Base-by-base conservation (phyloP, 1,139 yeast species). In the Debaryomycetaceae sp. region DNA sequence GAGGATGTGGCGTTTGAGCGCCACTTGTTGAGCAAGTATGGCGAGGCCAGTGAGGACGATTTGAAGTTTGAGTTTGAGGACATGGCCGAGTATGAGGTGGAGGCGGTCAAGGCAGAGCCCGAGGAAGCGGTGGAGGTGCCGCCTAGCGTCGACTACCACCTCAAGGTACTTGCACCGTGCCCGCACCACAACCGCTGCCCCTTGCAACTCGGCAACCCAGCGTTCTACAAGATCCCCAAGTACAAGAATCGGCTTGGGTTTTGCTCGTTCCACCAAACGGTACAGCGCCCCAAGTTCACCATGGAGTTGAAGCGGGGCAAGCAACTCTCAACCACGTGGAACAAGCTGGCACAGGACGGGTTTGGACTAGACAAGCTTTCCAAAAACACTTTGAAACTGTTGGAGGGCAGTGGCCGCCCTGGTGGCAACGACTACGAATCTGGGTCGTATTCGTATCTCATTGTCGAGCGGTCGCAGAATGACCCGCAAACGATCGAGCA, bases 131-230 rank as follows among this genome's bases (percentile, higher is more conserved):
- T n/a, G 16, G 20, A 16, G 16, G 29, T 4, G 4, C n/a, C n/a
- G n/a, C n/a, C n/a, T 9, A 6, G 16, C 44, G 60, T 63, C 3
- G 70, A 69, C 41, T 79, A 70, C 45, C 78, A 79, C 42, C 45
- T 83, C 26, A 70, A 69, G 32, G 69, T 89, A 8, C 48, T 91
- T 18, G 96, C 96, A 0, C 98, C 98, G 3, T 91, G 97, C 50
- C 60, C 94, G 0, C 97, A 91, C 52, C 96, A 88, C 46, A 75
- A 80, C 18, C 73, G 66, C 43, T 89, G 97, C 48, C 97, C 98
- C 0, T 60, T 91, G 34, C 96, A 88, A 51, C 68, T 78, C 19
- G 79, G 81, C 10, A 83, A 81, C 37, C 86, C 89, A 5, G 76
- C 76, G 26, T 78, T 69, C 42, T 82, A 81, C 46, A 66, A 68